These are phyloP conservation scores for Colletotrichum spaethianum DNA, from an alignment of 2,329 filamentous ascomycete genomes.

Conservation along the genomic window DNA sequence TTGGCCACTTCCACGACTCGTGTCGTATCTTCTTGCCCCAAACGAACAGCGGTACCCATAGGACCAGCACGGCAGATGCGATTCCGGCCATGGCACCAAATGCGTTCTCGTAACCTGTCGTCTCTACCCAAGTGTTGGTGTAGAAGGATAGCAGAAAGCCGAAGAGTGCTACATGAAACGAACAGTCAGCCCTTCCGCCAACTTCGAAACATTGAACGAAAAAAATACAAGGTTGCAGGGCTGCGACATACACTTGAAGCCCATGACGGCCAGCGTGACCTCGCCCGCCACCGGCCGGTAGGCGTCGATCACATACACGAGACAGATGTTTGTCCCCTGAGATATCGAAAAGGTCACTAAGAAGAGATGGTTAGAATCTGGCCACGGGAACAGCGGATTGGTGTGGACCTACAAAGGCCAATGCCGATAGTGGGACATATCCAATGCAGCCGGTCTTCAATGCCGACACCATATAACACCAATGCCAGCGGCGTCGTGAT, in stretches of 20 bases:
- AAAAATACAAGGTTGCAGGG: neutral
- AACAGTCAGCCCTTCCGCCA: slow-evolving; percentile 24
- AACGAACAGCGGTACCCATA: slow-evolving; percentile 66
- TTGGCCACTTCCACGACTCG: slow-evolving; percentile 62
- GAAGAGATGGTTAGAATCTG: slow-evolving; percentile 24
- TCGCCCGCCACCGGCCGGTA: slow-evolving; percentile 72
- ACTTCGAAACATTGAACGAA: slow-evolving; percentile 11
- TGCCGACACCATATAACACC: slow-evolving; percentile 63
- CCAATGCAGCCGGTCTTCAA: slow-evolving; percentile 64
- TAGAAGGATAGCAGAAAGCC: slow-evolving; percentile 73
- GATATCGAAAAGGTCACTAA: slow-evolving; percentile 69
- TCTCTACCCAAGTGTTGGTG: slow-evolving; percentile 70
- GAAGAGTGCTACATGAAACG: slow-evolving; percentile 59
- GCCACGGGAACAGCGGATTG: neutral
- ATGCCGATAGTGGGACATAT: slow-evolving; percentile 69
- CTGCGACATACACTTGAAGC: slow-evolving; percentile 65
- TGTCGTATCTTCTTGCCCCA: slow-evolving; percentile 65
- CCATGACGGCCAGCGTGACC: slow-evolving; percentile 65
- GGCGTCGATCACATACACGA: slow-evolving; percentile 71
- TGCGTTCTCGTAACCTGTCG: slow-evolving; percentile 63
- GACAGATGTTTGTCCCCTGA: slow-evolving; percentile 67
- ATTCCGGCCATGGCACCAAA: slow-evolving; percentile 73
- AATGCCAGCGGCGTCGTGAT: slow-evolving; percentile 63
- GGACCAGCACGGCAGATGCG: slow-evolving; percentile 59
- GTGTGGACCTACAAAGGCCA: slow-evolving; percentile 60